phyloP scores from a whole-genome alignment of 2,329 filamentous ascomycete genomes.

The Purpureocillium takamizusanense region DNA sequence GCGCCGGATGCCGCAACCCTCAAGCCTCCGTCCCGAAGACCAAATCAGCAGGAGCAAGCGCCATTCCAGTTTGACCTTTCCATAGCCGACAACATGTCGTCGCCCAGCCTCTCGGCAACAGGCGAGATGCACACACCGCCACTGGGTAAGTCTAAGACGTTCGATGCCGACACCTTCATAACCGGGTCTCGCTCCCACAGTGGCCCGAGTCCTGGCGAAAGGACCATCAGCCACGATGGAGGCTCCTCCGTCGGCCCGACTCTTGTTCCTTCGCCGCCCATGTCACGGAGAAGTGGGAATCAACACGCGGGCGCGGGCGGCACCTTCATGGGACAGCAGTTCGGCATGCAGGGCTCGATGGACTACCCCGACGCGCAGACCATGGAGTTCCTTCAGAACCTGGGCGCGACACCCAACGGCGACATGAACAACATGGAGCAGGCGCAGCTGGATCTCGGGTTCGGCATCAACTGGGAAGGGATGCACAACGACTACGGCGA shows the following conservation, averaged over 20 bases:
- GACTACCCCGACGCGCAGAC: slow-evolving; percentile 40
- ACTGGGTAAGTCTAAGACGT: slow-evolving; percentile 26
- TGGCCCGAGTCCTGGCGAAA: slow-evolving; percentile 20
- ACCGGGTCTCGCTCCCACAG: slow-evolving; percentile 18
- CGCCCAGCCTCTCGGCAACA: slow-evolving; percentile 27
- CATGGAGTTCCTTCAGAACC: slow-evolving; percentile 44
- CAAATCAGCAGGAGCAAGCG: slow-evolving; percentile 20
- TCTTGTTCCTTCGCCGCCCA: slow-evolving; percentile 35
- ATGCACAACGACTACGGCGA: slow-evolving; percentile 55
- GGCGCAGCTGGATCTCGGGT: slow-evolving; percentile 53
- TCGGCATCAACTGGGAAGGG: slow-evolving; percentile 56
- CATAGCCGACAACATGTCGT: slow-evolving; percentile 30
- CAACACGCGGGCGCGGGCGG: slow-evolving; percentile 19
- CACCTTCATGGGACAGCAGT: slow-evolving; percentile 22
- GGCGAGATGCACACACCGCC: slow-evolving; percentile 31
- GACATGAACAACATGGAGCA: slow-evolving; percentile 27
- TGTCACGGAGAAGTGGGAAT: slow-evolving; percentile 24
- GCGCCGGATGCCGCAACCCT: slow-evolving; percentile 16
- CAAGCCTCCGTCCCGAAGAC: slow-evolving; percentile 12
- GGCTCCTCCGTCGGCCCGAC: slow-evolving; percentile 28
- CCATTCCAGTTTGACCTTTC: slow-evolving; percentile 26
- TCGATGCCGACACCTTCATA: slow-evolving; percentile 22
- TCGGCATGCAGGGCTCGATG: slow-evolving; percentile 21
- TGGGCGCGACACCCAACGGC: slow-evolving; percentile 24
- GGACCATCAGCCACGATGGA: slow-evolving; percentile 17